These are phyloP conservation scores for Populus deltoides DNA, from an alignment of 345 rosid genomes.

Conservation along the genomic window DNA sequence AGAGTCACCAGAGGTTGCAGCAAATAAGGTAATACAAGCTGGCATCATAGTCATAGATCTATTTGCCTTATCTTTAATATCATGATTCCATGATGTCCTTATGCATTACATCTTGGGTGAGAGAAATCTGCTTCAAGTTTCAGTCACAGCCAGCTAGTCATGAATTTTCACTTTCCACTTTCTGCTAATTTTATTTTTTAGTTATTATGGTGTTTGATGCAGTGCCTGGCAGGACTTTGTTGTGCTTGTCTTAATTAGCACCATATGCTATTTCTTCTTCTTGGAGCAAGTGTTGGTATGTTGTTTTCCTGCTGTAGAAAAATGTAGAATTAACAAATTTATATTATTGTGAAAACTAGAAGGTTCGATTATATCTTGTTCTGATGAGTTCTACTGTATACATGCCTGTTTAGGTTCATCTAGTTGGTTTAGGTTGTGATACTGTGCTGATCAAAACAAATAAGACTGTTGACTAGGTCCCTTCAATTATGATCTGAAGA, in stretches of 20 bases:
- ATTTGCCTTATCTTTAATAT: not conserved
- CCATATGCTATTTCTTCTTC: conserved; percentile 93
- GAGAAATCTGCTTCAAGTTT: not conserved
- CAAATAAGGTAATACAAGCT: conserved; percentile 48
- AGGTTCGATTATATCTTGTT: not conserved
- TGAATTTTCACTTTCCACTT: not conserved
- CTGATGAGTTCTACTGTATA: not conserved
- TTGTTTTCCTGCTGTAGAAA: conserved; percentile 11
- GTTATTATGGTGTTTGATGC: conserved; percentile 26
- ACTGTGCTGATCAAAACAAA: not conserved
- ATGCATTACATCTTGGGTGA: not conserved
- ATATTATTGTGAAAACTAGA: conserved; percentile 1
- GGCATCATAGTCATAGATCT: not conserved
- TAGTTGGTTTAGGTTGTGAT: not conserved
- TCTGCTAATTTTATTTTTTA: conserved; percentile 6
- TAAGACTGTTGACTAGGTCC: not conserved
- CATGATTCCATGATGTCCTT: not conserved
- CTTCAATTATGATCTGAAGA: not conserved
- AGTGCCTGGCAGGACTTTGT: conserved; percentile 95
- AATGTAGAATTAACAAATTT: not conserved
- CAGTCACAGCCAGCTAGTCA: not conserved
- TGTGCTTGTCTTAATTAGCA: conserved; percentile 84
- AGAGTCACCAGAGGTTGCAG: conserved; percentile 48
- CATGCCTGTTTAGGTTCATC: not conserved
- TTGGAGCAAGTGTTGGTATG: conserved; percentile 89